Evolutionary conservation across 2,329 filamentous ascomycete species (phyloP).

Genomic region (Colletotrichum neosansevieriae): DNA sequence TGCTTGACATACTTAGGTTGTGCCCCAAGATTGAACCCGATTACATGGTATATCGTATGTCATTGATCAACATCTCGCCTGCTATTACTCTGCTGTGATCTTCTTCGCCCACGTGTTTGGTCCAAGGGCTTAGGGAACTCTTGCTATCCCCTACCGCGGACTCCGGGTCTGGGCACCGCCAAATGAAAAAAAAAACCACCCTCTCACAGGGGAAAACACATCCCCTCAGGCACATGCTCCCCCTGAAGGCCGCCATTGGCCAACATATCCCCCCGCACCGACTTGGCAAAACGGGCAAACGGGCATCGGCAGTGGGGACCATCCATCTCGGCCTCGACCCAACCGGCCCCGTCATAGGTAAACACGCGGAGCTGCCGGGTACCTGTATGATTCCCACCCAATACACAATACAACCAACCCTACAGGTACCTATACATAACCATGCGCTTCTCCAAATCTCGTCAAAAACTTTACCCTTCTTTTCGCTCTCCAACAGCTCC

Average conservation of each 20-base stretch:
- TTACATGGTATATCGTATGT: too few relatives aligned
- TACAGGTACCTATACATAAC: conserved; percentile 22
- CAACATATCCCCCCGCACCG: not conserved
- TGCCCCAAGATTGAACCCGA: too few relatives aligned
- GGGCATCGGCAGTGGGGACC: conserved; percentile 18
- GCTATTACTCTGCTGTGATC: too few relatives aligned
- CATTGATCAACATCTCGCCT: too few relatives aligned
- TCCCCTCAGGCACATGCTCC: conserved; percentile 18
- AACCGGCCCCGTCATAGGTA: too few relatives aligned
- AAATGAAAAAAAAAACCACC: not conserved
- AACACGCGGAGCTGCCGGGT: conserved; percentile 1
- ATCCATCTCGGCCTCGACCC: too few relatives aligned
- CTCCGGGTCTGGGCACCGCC: not conserved
- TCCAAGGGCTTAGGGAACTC: too few relatives aligned
- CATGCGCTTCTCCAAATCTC: not conserved
- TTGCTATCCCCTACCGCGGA: not conserved
- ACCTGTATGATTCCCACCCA: not conserved
- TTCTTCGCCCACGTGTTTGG: conserved; percentile 6
- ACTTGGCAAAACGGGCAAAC: too few relatives aligned
- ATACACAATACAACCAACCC: not conserved
- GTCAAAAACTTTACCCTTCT: not conserved
- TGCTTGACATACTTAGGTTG: too few relatives aligned
- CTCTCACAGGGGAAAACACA: too few relatives aligned
- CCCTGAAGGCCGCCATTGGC: conserved; percentile 23
- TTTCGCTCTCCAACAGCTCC: not conserved